Percentiles rank a stretch among this genome's conserved stretches.
Evolutionary conservation across 352 stramenopile genomes (phyloP).

Genomic region (Sclerospora graminicola): DNA sequence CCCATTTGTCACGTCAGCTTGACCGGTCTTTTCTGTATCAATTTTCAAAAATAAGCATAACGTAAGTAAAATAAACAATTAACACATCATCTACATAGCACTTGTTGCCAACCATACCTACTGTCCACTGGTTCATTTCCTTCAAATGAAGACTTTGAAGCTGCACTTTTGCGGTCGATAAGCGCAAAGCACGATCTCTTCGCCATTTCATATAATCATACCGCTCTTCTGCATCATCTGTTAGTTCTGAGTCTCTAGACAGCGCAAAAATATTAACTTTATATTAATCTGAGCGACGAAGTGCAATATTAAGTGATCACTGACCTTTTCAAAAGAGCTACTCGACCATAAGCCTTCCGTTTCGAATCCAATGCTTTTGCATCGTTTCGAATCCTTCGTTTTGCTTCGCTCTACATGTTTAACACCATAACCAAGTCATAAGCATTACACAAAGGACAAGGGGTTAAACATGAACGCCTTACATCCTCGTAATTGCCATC

Average conservation of each 20-base stretch:
- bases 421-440: conserved; percentile 2
- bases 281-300: too few relatives aligned
- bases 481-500: conserved; percentile 1
- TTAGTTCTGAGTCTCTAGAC: conserved; percentile 29
- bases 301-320: neutral
- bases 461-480: conserved; percentile 1
- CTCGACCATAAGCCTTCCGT: conserved; percentile 5
- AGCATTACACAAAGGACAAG: neutral
- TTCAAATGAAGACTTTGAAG: conserved; percentile 18
- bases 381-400: conserved; percentile 3
- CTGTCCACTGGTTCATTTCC: conserved; percentile 21
- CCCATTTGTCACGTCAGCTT: neutral
- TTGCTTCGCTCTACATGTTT: conserved; percentile 6
- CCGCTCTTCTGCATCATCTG: conserved; percentile 25
- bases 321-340: conserved; percentile 16
- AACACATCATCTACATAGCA: neutral
- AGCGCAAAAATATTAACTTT: neutral
- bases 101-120: conserved; percentile 15
- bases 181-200: conserved; percentile 30
- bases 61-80: neutral
- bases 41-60: conserved; percentile 1
- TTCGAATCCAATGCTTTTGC: conserved; percentile 1
- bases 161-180: conserved; percentile 24
- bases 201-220: conserved; percentile 52
- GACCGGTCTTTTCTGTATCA: neutral